These are phyloP conservation scores for Euphrasia arctica DNA, from an alignment of 305 asterid species.

Conservation along the genomic window DNA sequence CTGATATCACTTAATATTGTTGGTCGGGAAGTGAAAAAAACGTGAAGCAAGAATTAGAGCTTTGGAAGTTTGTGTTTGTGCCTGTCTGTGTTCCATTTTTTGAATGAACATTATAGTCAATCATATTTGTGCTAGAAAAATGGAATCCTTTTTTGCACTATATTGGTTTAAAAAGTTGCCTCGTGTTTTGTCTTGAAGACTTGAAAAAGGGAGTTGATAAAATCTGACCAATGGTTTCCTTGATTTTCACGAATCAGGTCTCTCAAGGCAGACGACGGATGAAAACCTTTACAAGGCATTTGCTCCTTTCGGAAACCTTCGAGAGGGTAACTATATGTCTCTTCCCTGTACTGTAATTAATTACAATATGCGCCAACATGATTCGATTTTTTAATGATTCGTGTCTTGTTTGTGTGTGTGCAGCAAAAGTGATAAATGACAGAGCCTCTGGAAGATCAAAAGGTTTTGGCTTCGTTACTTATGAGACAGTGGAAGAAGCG, in stretches of 20 bases:
- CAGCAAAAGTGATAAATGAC: slow-evolving; percentile 83
- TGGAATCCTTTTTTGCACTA: neutral
- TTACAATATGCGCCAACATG: neutral
- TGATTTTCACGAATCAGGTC: slow-evolving; percentile 50
- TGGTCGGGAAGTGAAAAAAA: too few species aligned
- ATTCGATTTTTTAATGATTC: slow-evolving; percentile 9
- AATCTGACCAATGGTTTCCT: slow-evolving; percentile 20
- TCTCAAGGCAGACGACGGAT: slow-evolving; percentile 75
- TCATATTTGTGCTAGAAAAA: neutral
- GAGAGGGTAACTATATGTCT: slow-evolving; percentile 43
- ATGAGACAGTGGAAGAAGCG: slow-evolving; percentile 77
- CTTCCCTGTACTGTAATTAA: neutral
- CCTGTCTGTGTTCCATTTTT: too few species aligned
- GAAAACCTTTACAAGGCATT: slow-evolving; percentile 68
- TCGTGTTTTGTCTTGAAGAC: too few species aligned
- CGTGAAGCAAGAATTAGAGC: too few species aligned
- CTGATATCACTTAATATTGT: too few species aligned
- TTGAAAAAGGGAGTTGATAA: neutral
- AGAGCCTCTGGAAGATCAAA: slow-evolving; percentile 77
- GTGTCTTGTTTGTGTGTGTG: slow-evolving; percentile 4
- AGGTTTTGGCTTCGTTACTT: slow-evolving; percentile 87
- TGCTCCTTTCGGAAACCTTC: slow-evolving; percentile 66
- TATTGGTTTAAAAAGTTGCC: too few species aligned
- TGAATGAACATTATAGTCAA: neutral
- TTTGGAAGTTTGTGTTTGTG: too few species aligned